Percentiles rank a stretch among this genome's conserved stretches.
These are phyloP conservation scores for Lichtheimia hyalospora DNA, from an alignment of 371 early-diverging fungal genomes.

Conservation along the genomic window DNA sequence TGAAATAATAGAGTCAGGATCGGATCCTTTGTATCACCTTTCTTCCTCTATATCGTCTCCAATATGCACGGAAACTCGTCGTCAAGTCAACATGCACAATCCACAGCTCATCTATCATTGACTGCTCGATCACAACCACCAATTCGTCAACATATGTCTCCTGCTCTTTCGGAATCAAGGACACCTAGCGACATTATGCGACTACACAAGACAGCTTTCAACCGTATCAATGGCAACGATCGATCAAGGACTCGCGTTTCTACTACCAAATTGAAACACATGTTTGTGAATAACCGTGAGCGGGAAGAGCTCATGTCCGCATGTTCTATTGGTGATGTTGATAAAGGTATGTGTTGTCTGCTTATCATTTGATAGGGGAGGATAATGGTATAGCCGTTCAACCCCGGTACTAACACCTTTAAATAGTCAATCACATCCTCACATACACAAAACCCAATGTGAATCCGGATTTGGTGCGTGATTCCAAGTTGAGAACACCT, in stretches of 20 bases:
- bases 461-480: constrained; percentile 45
- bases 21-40: too few species aligned
- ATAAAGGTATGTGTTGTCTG: constrained; percentile 25
- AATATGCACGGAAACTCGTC: too few species aligned
- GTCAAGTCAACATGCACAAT: too few species aligned
- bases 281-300: constrained; percentile 34
- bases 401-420: too few species aligned
- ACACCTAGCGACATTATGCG: constrained; percentile 7
- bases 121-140: constrained; percentile 1
- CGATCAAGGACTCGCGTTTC: background rate
- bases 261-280: constrained; percentile 25
- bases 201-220: background rate
- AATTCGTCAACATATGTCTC: constrained; percentile 7
- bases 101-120: background rate
- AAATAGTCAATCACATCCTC: constrained; percentile 31
- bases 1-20: too few species aligned
- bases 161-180: constrained; percentile 7
- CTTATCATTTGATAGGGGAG: background rate
- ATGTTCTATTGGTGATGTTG: constrained; percentile 39
- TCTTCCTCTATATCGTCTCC: too few species aligned
- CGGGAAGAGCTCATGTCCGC: constrained; percentile 42
- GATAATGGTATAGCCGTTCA: too few species aligned
- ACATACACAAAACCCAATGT: constrained; percentile 23
- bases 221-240: constrained; percentile 1
- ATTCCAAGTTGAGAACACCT: constrained; percentile 46